These are phyloP conservation scores for Neopestalotiopsis sp. DNA, from an alignment of 2,329 filamentous ascomycete genomes.

Conservation along the genomic window DNA sequence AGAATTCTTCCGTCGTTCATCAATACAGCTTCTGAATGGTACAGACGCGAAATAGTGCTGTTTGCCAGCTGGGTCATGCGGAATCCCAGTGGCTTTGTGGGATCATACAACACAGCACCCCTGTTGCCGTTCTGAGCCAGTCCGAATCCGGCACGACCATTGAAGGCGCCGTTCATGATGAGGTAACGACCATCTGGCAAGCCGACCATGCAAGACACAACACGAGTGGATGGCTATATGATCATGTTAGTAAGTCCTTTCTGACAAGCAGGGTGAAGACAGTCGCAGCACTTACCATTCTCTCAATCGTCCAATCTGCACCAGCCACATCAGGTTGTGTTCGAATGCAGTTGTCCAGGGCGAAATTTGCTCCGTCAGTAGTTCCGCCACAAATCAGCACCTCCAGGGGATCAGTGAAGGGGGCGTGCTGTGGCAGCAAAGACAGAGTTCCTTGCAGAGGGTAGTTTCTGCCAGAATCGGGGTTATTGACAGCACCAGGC, in stretches of 20 bases:
- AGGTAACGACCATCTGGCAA: constrained; percentile 62
- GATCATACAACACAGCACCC: constrained; percentile 60
- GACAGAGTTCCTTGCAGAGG: constrained; percentile 60
- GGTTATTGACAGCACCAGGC: constrained; percentile 58
- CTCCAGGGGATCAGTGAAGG: constrained; percentile 52
- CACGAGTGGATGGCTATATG: constrained; percentile 51
- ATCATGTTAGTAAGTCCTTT: neutral
- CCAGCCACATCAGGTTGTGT: constrained; percentile 54
- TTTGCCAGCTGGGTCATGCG: constrained; percentile 59
- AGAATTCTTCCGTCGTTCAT: constrained; percentile 60
- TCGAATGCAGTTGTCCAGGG: constrained; percentile 64
- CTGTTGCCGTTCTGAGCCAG: constrained; percentile 51
- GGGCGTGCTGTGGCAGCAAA: constrained; percentile 58
- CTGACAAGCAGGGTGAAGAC: neutral
- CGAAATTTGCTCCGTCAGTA: constrained; percentile 50
- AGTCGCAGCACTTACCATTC: constrained; percentile 44
- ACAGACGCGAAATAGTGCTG: constrained; percentile 59
- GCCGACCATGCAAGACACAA: constrained; percentile 58
- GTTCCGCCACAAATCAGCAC: constrained; percentile 63
- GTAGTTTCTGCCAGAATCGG: constrained; percentile 58
- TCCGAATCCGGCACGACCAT: constrained; percentile 58
- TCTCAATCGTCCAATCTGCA: constrained; percentile 59
- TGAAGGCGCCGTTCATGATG: constrained; percentile 56
- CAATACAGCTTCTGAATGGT: constrained; percentile 59
- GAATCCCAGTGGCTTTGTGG: constrained; percentile 49